phyloP scores from a whole-genome alignment of 306 rosid species.

The Comarum palustre region DNA sequence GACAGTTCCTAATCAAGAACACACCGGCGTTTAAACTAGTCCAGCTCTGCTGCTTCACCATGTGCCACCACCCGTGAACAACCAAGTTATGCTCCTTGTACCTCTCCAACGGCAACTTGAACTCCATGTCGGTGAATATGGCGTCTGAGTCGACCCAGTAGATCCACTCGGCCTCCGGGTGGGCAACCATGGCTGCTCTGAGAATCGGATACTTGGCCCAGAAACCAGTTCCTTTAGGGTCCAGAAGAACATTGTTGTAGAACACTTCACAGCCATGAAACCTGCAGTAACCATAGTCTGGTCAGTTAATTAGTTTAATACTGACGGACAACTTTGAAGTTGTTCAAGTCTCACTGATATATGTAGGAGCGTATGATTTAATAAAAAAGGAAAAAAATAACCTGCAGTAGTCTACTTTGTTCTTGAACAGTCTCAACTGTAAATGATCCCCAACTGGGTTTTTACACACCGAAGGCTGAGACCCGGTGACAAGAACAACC shows the following conservation, averaged over 20 bases:
- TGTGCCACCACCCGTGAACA: slow-evolving; percentile 66
- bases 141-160: slow-evolving; percentile 99
- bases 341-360: too few species aligned
- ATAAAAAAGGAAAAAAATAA: background rate
- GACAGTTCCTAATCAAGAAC: slow-evolving; percentile 73
- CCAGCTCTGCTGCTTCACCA: slow-evolving; percentile 63
- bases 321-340: too few species aligned
- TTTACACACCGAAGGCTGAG: slow-evolving; percentile 64
- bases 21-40: slow-evolving; percentile 93
- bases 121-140: slow-evolving; percentile 80
- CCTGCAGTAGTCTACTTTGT: slow-evolving; percentile 82
- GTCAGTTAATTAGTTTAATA: too few species aligned
- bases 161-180: slow-evolving; percentile 91
- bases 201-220: slow-evolving; percentile 86
- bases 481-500: slow-evolving; percentile 57
- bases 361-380: too few species aligned
- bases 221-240: slow-evolving; percentile 56
- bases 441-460: slow-evolving; percentile 80
- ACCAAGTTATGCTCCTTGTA: slow-evolving; percentile 65
- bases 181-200: slow-evolving; percentile 77
- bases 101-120: slow-evolving; percentile 53
- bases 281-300: slow-evolving; percentile 38
- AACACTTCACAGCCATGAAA: slow-evolving; percentile 67
- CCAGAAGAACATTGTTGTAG: slow-evolving; percentile 61
- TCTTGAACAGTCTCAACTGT: slow-evolving; percentile 57